phyloP scores from a whole-genome alignment of 345 rosid species.

The Hibiscus tridactylites region DNA sequence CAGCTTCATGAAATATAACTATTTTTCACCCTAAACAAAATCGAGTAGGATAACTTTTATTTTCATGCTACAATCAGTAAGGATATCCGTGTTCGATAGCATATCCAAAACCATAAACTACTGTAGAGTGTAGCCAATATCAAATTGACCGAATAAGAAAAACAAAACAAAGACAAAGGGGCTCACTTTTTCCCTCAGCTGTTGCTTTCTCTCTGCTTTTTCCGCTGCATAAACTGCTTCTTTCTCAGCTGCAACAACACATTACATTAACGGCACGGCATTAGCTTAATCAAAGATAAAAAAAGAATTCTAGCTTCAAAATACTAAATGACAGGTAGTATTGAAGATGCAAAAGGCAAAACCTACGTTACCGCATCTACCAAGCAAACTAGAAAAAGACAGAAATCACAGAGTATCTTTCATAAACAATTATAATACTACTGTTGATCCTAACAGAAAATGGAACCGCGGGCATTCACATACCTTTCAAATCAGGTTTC shows the following conservation, averaged over 20 bases:
- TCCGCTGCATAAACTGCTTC: slow-evolving; percentile 90
- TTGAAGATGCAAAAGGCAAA: neutral
- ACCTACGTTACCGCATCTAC: neutral
- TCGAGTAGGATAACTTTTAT: neutral
- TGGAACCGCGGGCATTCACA: neutral
- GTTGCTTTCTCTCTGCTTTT: slow-evolving; percentile 81
- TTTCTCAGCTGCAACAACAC: slow-evolving; percentile 67
- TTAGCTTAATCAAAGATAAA: neutral
- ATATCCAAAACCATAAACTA: neutral
- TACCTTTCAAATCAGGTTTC: slow-evolving; percentile 90
- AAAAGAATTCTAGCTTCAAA: neutral
- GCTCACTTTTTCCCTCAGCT: slow-evolving; percentile 79
- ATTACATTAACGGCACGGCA: slow-evolving; percentile 1
- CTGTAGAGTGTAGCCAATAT: neutral
- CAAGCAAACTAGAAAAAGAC: neutral
- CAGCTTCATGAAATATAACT: neutral
- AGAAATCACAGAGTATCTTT: neutral
- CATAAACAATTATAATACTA: neutral
- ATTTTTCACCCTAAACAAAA: neutral
- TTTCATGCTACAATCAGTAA: neutral
- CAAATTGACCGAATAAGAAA: neutral
- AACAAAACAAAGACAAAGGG: neutral
- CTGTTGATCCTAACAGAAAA: neutral
- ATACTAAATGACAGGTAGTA: neutral
- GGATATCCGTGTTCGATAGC: neutral